phyloP scores from a whole-genome alignment of 2,329 filamentous ascomycete genomes.

The Chaetomiaceae sp. region DNA sequence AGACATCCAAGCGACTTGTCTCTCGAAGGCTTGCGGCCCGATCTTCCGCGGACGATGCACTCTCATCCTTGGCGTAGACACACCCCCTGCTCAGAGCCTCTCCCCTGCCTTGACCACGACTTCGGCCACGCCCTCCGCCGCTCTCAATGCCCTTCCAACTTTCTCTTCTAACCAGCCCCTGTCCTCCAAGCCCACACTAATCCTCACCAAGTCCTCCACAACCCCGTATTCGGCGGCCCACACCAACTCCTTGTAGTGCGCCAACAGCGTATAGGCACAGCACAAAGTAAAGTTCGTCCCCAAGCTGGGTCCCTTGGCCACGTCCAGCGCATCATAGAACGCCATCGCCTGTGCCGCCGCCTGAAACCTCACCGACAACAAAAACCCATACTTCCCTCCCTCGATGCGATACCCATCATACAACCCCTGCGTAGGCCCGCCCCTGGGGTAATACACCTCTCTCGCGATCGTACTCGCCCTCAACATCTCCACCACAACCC shows the following conservation, averaged over 20 bases:
- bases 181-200: constrained; percentile 26
- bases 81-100: too few species aligned
- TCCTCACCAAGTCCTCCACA: constrained; percentile 24
- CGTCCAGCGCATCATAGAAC: constrained; percentile 23
- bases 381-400: constrained; percentile 19
- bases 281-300: constrained; percentile 26
- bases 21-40: too few species aligned
- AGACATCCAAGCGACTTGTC: too few species aligned
- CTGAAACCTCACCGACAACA: constrained; percentile 21
- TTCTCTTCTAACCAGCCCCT: constrained; percentile 18
- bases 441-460: constrained; percentile 23
- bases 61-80: too few species aligned
- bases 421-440: constrained; percentile 4
- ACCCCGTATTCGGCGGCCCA: constrained; percentile 25
- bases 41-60: too few species aligned
- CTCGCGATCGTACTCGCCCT: background rate
- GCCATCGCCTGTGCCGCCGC: constrained; percentile 7
- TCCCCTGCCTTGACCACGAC: background rate
- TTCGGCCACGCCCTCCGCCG: background rate
- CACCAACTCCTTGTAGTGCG: constrained; percentile 24
- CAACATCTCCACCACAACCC: constrained; percentile 8
- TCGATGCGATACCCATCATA: constrained; percentile 16
- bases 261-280: constrained; percentile 24
- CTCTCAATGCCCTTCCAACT: constrained; percentile 16
- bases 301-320: constrained; percentile 26